A percentile compares a stretch with the other conserved stretches of the same genome.
Evolutionary conservation across 306 rosid species (phyloP).

Genomic region (Vigna mungo): DNA sequence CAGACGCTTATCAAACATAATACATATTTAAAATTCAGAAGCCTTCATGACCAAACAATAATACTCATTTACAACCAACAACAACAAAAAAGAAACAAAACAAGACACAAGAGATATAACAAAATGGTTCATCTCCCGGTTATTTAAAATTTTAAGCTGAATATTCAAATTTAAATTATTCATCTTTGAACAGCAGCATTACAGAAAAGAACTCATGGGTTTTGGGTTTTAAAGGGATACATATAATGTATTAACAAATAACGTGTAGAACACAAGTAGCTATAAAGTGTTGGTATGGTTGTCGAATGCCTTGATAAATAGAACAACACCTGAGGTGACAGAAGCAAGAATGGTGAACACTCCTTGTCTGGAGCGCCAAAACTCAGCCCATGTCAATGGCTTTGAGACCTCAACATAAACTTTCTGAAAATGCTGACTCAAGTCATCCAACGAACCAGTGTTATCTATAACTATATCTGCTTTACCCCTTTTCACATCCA

Average conservation of each 20-base stretch:
- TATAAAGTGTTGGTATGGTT: conserved; percentile 39
- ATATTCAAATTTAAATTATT: conserved; percentile 17
- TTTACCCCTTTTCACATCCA: conserved; percentile 66
- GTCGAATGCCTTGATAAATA: conserved; percentile 48
- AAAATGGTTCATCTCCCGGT: neutral
- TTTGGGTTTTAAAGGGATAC: neutral
- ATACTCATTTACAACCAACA: neutral
- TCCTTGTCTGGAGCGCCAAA: conserved; percentile 76
- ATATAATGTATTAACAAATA: neutral
- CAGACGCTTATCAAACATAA: neutral
- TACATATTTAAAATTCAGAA: neutral
- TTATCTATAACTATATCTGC: conserved; percentile 80
- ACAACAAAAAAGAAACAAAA: neutral
- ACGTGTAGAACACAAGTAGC: conserved; percentile 24
- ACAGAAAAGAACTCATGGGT: conserved; percentile 7
- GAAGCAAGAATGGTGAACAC: conserved; percentile 55
- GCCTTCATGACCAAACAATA: neutral
- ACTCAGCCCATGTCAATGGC: conserved; percentile 81
- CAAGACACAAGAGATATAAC: neutral
- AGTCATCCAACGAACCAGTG: conserved; percentile 74
- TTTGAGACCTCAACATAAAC: conserved; percentile 63
- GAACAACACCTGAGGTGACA: conserved; percentile 55
- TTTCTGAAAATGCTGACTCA: conserved; percentile 63
- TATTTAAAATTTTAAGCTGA: neutral
- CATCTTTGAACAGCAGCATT: conserved; percentile 11